These are phyloP conservation scores for Calonectria pauciramosa DNA, from an alignment of 2,329 filamentous ascomycete genomes.

Conservation along the genomic window DNA sequence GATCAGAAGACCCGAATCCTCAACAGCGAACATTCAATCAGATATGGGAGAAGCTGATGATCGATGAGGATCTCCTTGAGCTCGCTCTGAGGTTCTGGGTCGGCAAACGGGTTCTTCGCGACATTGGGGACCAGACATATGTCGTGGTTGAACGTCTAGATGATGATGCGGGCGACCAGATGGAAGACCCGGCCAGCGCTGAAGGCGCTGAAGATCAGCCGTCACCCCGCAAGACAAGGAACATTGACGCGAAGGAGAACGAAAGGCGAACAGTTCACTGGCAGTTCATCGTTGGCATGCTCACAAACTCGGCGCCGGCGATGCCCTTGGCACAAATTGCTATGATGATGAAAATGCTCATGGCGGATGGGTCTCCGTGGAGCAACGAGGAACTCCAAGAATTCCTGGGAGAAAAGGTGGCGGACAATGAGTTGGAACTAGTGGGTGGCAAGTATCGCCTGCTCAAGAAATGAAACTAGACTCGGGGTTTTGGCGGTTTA, in stretches of 20 bases:
- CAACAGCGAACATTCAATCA: slow-evolving; percentile 64
- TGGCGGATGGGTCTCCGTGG: slow-evolving; percentile 90
- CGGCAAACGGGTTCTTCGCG: slow-evolving; percentile 75
- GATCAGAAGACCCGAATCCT: slow-evolving; percentile 51
- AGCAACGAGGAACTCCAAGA: slow-evolving; percentile 89
- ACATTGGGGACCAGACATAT: slow-evolving; percentile 68
- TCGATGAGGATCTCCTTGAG: slow-evolving; percentile 80
- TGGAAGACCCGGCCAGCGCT: slow-evolving; percentile 48
- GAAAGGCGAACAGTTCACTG: slow-evolving; percentile 79
- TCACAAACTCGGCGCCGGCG: slow-evolving; percentile 86
- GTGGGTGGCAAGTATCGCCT: slow-evolving; percentile 79
- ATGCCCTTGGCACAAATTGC: slow-evolving; percentile 87
- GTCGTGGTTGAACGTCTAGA: slow-evolving; percentile 77
- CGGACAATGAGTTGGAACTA: slow-evolving; percentile 77
- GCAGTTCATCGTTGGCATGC: slow-evolving; percentile 94
- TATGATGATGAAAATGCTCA: slow-evolving; percentile 96
- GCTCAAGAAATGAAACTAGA: slow-evolving; percentile 65
- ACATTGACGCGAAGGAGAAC: slow-evolving; percentile 74
- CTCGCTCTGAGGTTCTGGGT: slow-evolving; percentile 80
- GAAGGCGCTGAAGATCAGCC: slow-evolving; percentile 47
- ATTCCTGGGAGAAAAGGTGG: slow-evolving; percentile 85
- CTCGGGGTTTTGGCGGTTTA: slow-evolving; percentile 2
- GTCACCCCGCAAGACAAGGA: slow-evolving; percentile 65
- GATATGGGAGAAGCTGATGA: slow-evolving; percentile 72
- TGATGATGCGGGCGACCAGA: slow-evolving; percentile 48